Evolutionary conservation across 257 asterid species (phyloP).

Genomic region (Nicotiana sylvestris): DNA sequence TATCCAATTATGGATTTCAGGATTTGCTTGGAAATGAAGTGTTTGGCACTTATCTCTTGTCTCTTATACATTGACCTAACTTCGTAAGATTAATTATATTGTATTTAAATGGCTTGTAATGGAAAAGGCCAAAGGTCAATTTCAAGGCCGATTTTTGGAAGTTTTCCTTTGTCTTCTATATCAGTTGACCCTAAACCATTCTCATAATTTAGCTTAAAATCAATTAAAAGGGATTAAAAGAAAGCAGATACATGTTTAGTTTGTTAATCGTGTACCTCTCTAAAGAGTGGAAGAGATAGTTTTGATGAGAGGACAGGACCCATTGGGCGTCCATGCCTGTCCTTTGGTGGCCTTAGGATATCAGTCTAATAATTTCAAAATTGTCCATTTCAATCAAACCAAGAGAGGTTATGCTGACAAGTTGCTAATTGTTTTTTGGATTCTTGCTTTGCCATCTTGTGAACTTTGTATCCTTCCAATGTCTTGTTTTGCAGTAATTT

Average conservation of each 20-base stretch:
- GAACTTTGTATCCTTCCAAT: constrained; percentile 26
- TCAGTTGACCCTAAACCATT: not conserved
- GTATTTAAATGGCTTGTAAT: not conserved
- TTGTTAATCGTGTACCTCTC: not conserved
- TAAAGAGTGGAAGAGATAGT: not conserved
- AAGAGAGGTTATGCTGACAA: constrained; percentile 9
- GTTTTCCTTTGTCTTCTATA: not conserved
- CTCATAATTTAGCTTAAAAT: not conserved
- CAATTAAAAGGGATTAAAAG: not conserved
- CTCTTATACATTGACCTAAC: not conserved
- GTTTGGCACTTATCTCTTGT: not conserved
- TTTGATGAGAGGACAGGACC: not conserved
- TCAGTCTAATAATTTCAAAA: not conserved
- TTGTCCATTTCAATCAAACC: constrained; percentile 41
- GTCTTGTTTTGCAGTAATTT: not conserved
- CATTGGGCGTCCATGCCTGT: constrained; percentile 14
- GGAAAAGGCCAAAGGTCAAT: not conserved
- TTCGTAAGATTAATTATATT: not conserved
- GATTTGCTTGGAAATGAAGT: not conserved
- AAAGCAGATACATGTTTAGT: not conserved
- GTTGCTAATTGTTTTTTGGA: constrained; percentile 23
- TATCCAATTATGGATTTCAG: not conserved
- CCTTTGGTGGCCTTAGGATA: constrained; percentile 29
- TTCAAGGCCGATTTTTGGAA: not conserved
- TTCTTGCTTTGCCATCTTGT: constrained; percentile 39